These are phyloP conservation scores for Dactylellina haptotyla DNA, from an alignment of 2,329 filamentous ascomycete genomes.

Conservation along the genomic window DNA sequence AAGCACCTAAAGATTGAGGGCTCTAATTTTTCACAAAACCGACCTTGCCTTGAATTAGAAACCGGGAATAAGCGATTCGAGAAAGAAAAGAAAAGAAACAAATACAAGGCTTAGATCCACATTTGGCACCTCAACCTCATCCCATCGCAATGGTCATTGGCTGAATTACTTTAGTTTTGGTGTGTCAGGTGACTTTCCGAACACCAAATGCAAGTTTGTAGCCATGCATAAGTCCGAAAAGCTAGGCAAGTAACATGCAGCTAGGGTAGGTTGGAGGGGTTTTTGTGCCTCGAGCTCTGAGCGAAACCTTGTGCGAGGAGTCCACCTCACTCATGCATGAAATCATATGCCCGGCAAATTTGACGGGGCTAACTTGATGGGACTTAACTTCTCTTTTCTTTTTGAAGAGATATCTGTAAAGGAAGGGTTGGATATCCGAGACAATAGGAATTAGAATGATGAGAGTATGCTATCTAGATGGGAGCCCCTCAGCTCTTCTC, in stretches of 20 bases:
- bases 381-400: constrained; percentile 29
- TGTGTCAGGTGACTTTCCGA: constrained; percentile 50
- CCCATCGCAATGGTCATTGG: constrained; percentile 51
- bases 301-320: constrained; percentile 31
- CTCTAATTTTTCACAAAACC: constrained; percentile 26
- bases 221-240: constrained; percentile 48
- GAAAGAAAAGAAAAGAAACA: constrained; percentile 53
- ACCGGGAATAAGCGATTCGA: constrained; percentile 52
- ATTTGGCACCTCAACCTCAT: constrained; percentile 48
- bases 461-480: constrained; percentile 18
- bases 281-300: constrained; percentile 53
- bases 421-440: constrained; percentile 41
- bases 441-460: constrained; percentile 26
- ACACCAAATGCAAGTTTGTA: constrained; percentile 36
- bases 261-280: constrained; percentile 43
- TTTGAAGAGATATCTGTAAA: constrained; percentile 12
- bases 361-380: constrained; percentile 28
- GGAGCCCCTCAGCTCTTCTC: constrained; percentile 44
- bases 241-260: constrained; percentile 51
- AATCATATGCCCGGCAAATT: constrained; percentile 52
- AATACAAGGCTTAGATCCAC: constrained; percentile 52
- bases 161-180: constrained; percentile 40
- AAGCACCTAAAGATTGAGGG: constrained; percentile 30
- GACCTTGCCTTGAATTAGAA: constrained; percentile 54
- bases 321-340: constrained; percentile 53